Evolutionary conservation across 768 basidiomycete species (phyloP), one percentile per base, ranked within the genome.

Genomic region (Tremella fuciformis): DNA sequence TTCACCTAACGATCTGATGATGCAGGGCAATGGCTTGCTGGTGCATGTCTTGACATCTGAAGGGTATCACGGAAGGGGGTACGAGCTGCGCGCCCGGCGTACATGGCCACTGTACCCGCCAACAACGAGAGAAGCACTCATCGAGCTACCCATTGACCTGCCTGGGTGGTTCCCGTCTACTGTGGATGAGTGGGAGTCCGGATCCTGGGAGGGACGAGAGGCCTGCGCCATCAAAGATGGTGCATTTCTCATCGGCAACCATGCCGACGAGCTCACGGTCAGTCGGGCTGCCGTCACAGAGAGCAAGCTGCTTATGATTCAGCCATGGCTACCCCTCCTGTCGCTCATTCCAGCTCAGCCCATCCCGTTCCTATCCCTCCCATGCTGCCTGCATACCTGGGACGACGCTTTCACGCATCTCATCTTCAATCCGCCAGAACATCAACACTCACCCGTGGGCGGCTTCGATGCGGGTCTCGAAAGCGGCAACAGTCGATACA

Each of bases 231-330:
- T 84, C 51, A 70, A 69, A 8, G 78, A 79, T 0, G 84, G 81
- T 0, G 77, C 80, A 2, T 98, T 96, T 78, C 77, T 98, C 57
- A 88, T 98, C 50, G 91, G 89, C 8, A 97, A 97, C 78, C 94
- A 98, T 75, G 88, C 93, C 0, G 94, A 98, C 78, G 94, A 98
- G 67, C 80, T 98, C 16, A 93, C 93, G 13, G 76, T 77, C 34
- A 59, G 75, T 50, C 21, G 15, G 25, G n/a, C 39, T 24, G 15
- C 16, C n/a, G n/a, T 26, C 53, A 9, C 38, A 18, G 16, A 6
- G 16, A 6, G 16, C 13, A 11, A 52, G 13, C 7, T 3, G 47
- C 55, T 57, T 26, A 57, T 50, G 25, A 9, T 16, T 25, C n/a
- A 77, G 21, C 94, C 94, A 0, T 98, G 93, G 93, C 75, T 91